These are phyloP conservation scores for Picea sitchensis DNA, from an alignment of 75 land plant genomes.

Conservation along the genomic window DNA sequence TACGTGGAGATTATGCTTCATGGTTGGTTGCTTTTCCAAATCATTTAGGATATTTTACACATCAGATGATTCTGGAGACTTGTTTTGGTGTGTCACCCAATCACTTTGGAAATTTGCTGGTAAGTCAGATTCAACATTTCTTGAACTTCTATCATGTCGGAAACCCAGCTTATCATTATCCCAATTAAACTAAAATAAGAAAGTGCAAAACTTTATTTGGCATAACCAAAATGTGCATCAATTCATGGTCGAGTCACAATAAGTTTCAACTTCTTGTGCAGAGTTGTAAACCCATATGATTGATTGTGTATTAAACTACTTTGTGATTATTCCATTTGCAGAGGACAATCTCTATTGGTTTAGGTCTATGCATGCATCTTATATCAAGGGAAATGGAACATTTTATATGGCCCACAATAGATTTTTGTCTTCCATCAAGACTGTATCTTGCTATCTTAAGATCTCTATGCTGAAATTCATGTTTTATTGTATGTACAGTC, in stretches of 20 bases:
- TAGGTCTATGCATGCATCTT: not conserved
- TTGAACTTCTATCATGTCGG: not conserved
- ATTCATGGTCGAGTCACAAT: not conserved
- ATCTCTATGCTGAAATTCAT: not conserved
- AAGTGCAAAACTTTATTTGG: not conserved
- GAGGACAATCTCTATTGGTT: not conserved
- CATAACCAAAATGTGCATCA: not conserved
- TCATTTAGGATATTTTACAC: not conserved
- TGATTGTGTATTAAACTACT: not conserved
- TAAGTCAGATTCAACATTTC: not conserved
- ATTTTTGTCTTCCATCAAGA: not conserved
- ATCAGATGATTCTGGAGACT: not conserved
- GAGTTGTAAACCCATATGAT: not conserved
- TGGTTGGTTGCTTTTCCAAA: not conserved
- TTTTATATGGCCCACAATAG: not conserved
- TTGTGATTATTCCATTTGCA: not conserved
- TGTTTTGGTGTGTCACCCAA: not conserved
- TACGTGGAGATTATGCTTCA: not conserved
- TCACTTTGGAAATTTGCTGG: not conserved
- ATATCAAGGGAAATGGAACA: not conserved
- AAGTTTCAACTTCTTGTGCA: not conserved
- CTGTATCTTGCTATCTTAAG: not conserved
- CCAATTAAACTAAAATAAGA: not conserved
- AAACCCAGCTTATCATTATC: not conserved
- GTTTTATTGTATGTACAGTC: conserved; percentile 46